Evolutionary conservation across 352 stramenopile species (phyloP).

Genomic region (Phytophthora ohioensis): DNA sequence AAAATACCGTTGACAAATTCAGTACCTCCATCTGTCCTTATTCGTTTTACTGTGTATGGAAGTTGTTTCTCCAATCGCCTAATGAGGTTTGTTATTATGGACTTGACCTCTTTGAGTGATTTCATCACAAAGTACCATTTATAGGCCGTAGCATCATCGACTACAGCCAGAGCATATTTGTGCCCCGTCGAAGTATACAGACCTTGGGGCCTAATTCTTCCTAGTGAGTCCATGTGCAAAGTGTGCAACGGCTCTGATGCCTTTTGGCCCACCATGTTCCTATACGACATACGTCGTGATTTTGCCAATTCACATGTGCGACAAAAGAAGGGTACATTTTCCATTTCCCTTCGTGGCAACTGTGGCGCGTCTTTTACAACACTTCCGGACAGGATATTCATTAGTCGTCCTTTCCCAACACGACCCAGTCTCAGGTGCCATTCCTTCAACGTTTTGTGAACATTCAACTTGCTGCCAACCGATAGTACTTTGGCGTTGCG

Average conservation of each 20-base stretch:
- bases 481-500: not conserved
- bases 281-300: not conserved
- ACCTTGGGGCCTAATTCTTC: not conserved
- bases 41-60: too few species aligned
- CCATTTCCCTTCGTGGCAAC: not conserved
- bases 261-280: not conserved
- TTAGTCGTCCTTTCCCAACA: too few species aligned
- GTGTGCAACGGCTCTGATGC: not conserved
- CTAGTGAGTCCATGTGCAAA: not conserved
- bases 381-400: too few species aligned
- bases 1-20: not conserved
- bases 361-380: too few species aligned
- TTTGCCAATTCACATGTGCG: not conserved
- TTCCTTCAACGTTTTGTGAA: not conserved
- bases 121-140: too few species aligned
- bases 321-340: not conserved
- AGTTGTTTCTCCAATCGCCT: too few species aligned
- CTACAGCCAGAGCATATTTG: not conserved
- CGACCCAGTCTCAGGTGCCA: too few species aligned
- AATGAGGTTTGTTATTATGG: too few species aligned
- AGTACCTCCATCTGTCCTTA: conserved; percentile 11
- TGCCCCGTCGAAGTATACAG: not conserved
- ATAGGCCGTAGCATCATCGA: too few species aligned
- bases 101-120: too few species aligned
- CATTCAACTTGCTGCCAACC: not conserved